Percentiles rank a stretch among this genome's conserved stretches.
phyloP scores from a whole-genome alignment of 768 basidiomycete species.

The Lactarius tabidus region DNA sequence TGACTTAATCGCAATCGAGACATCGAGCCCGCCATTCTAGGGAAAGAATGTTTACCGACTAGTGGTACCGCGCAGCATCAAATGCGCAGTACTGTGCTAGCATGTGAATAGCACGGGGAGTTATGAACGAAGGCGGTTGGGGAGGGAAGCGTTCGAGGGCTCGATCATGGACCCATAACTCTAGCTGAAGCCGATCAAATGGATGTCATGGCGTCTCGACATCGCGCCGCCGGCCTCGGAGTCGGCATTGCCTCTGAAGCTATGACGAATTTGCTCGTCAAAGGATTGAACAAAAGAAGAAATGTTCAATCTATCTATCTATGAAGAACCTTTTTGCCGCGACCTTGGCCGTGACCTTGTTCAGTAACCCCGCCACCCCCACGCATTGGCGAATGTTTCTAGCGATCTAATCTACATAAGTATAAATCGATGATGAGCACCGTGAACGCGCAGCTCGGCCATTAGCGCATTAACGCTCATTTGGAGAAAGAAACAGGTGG shows the following conservation, averaged over 20 bases:
- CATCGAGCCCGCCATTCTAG: background rate
- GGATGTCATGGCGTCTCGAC: background rate
- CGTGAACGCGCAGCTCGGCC: too few relatives aligned
- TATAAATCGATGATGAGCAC: background rate
- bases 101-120: background rate
- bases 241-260: background rate
- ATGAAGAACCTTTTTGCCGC: background rate
- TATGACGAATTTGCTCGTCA: background rate
- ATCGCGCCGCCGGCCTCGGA: background rate
- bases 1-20: background rate
- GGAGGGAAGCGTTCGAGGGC: background rate
- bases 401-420: background rate
- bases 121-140: too few relatives aligned
- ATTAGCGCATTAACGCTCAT: too few relatives aligned
- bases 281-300: background rate
- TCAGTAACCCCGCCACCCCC: background rate
- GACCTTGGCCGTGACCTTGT: background rate
- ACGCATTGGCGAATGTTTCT: background rate
- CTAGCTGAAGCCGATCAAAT: background rate
- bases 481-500: background rate
- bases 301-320: background rate
- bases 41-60: background rate
- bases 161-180: background rate
- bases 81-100: background rate
- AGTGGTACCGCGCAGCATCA: background rate